Base-by-base conservation (phyloP, 495 filamentous ascomycete genomes). In the Tuber calosporum region DNA sequence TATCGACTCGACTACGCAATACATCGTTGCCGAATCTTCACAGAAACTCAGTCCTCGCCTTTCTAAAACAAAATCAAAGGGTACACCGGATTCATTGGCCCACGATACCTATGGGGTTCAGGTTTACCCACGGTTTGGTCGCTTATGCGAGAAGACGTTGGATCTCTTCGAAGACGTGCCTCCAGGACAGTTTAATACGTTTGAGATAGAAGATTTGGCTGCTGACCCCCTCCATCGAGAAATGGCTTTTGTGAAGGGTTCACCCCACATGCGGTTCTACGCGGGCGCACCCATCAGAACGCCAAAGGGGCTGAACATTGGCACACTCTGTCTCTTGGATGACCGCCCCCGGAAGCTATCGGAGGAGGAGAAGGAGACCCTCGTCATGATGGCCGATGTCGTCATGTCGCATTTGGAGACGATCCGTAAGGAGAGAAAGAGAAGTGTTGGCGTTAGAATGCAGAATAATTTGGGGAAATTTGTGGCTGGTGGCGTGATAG, bases 311-410 rank as follows among this genome's bases (percentile, higher is more conserved):
- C 86, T 91, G 78, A 88, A 89, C 53, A 88, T 93, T 75, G 90
- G 90, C 38, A 88, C 87, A 34, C 85, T 90, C 67, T 90, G 88
- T 70, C 83, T 91, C 17, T 77, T 91, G 11, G 89, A 91, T 79
- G 82, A 85, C 39, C 82, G 82, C 38, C 86, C 86, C 3, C 81
- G 85, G 20, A 75, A 85, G 17, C 81, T 81, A 19, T 73, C 84
- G 22, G 79, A 73, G 42, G 71, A 76, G 8, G 80, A 84, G 9
- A 79, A 83, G 70, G 80, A 80, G 8, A 80, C 81, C 38, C 84
- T 85, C 38, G 82, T 85, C 79, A 80, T 81, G 34, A 80, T 91
- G 72, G 85, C 88, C 0, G 74, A 79, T 62, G 85, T 88, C 20
- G 84, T 89, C 41, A 89, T 91, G 84, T 85, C 86, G 53, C 88